phyloP scores from a whole-genome alignment of 108 stramenopile species.

The Poteriospumella lacustris region DNA sequence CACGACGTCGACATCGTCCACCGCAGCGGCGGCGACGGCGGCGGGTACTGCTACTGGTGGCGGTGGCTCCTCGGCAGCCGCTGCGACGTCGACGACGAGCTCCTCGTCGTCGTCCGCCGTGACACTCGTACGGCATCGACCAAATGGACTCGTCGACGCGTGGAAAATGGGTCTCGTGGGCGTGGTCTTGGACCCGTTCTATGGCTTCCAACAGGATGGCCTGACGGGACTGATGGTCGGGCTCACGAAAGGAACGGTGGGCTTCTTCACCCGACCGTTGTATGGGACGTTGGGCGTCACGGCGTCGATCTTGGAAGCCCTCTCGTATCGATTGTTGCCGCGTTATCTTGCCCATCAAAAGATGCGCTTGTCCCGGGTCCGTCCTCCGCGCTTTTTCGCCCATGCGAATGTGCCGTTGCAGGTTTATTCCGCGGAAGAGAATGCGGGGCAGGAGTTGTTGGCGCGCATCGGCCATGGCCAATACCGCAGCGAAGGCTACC shows the following conservation, averaged over 20 bases:
- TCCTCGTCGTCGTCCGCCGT: neutral
- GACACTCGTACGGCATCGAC: neutral
- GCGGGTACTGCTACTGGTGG: neutral
- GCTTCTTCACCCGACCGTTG: conserved; percentile 31
- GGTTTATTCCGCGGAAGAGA: conserved; percentile 36
- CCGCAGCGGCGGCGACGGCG: neutral
- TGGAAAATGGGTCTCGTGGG: conserved; percentile 36
- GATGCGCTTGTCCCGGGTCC: conserved; percentile 38
- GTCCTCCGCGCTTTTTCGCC: conserved; percentile 40
- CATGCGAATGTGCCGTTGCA: conserved; percentile 31
- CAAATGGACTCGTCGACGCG: conserved; percentile 2
- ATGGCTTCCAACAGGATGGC: conserved; percentile 29
- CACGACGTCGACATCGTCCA: neutral
- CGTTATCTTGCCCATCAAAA: conserved; percentile 39
- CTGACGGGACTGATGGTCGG: conserved; percentile 37
- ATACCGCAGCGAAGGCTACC: conserved; percentile 41
- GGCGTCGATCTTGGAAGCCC: conserved; percentile 32
- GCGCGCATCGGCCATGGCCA: conserved; percentile 30
- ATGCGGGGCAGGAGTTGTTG: conserved; percentile 38
- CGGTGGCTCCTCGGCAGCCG: neutral
- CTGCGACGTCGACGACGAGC: neutral
- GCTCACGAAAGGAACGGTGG: conserved; percentile 34
- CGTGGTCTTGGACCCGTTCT: conserved; percentile 29
- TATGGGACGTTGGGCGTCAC: conserved; percentile 26
- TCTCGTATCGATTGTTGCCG: conserved; percentile 34